Base-by-base conservation (phyloP, 306 rosid genomes). In the Coriaria nepalensis region DNA sequence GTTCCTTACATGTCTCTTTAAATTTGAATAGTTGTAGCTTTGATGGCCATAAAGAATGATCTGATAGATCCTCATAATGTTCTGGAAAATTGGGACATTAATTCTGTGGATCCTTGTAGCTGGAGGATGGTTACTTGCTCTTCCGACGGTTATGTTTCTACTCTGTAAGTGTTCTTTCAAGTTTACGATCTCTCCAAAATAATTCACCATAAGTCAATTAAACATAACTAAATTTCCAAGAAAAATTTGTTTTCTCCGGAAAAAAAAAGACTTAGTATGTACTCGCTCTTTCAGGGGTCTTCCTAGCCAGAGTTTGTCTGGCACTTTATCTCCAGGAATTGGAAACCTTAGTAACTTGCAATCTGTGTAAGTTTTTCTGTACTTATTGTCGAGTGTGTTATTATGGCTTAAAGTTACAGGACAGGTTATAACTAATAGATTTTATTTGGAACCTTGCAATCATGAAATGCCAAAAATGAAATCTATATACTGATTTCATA, bases 81-180 rank as follows among this genome's bases (percentile, higher is more conserved):
- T 43, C 57, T 92, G 78, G 98, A 92, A 69, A 75, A 56, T 68
- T 92, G 98, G 98, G 98, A 92, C 74, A 69, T 61, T 11, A 82
- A 65, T 66, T 92, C 96, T 50, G 98, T 92, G 39, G 98, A 92
- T 80, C 98, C 98, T 43, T 92, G 98, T 71, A 82, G 98, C 68
- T 92, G 98, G 98, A 82, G 98, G 71, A 92, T 92, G 98, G 82
- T 92, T 43, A 85, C 96, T 38, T 92, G 98, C 67, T 58, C 81
- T 40, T 0, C 72, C n/a, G 98, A 92, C 70, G 94, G 94, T 58
- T 85, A 50, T 11, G 98, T 92, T 52, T 82, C 86, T 61, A 86
- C 76, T 69, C 69, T 92, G 98, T 92, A 71, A 78, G 87, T 78
- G 59, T 45, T 64, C 50, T 35, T 35, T 37, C 4, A 52, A 29